phyloP scores from a whole-genome alignment of 331 rosid species.

The Prunus yedoensis region DNA sequence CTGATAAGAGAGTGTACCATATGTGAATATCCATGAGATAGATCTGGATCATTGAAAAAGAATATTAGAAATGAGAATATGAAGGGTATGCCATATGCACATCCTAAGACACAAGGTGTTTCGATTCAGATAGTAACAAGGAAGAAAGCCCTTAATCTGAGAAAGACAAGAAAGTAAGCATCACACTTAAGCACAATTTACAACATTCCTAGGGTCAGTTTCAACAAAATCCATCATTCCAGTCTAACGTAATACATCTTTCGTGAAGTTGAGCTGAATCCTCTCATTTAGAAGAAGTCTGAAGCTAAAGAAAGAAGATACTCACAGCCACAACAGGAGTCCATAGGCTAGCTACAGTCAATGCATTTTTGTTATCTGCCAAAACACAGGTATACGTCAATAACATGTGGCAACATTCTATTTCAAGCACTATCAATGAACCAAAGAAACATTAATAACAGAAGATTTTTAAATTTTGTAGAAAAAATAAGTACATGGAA shows the following conservation, averaged over 20 bases:
- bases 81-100: slow-evolving; percentile 8
- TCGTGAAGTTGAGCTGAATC: background rate
- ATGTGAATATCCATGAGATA: slow-evolving; percentile 94
- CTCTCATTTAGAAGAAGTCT: background rate
- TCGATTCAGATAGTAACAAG: background rate
- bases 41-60: slow-evolving; percentile 54
- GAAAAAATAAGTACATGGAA: background rate
- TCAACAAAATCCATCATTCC: background rate
- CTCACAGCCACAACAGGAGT: slow-evolving; percentile 98
- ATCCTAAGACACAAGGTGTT: slow-evolving; percentile 1
- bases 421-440: background rate
- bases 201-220: background rate
- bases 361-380: slow-evolving; percentile 76
- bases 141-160: slow-evolving; percentile 8
- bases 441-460: slow-evolving; percentile 8
- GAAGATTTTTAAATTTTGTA: background rate
- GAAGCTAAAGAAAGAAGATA: slow-evolving; percentile 32
- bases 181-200: background rate
- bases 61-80: slow-evolving; percentile 24
- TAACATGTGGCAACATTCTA: slow-evolving; percentile 12
- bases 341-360: slow-evolving; percentile 82
- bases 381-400: slow-evolving; percentile 35
- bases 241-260: background rate
- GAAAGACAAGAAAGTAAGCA: background rate
- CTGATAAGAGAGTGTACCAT: slow-evolving; percentile 91